Percentiles rank a stretch among this genome's conserved stretches.
phyloP scores from a whole-genome alignment of 148 eudicot genomes.

The Amaranthus palmeri region DNA sequence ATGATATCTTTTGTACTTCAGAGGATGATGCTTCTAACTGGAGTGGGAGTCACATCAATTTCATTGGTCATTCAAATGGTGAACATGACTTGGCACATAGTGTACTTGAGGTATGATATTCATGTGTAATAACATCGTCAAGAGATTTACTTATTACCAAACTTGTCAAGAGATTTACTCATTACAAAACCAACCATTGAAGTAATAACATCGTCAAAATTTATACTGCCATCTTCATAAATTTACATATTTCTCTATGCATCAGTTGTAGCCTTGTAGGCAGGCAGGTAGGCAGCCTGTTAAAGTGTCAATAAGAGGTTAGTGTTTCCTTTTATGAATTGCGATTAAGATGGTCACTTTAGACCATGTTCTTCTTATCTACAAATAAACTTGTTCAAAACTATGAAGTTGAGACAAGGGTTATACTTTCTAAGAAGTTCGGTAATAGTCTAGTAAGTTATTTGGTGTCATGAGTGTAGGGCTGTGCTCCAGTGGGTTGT shows the following conservation, averaged over 20 bases:
- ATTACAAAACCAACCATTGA: not conserved
- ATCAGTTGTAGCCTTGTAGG: too few species aligned
- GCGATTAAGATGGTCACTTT: not conserved
- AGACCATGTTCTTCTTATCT: not conserved
- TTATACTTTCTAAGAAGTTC: too few species aligned
- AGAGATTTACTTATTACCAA: too few species aligned
- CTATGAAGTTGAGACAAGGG: too few species aligned
- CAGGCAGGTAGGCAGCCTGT: not conserved
- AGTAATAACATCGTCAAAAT: not conserved
- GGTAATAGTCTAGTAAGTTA: too few species aligned
- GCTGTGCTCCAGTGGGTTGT: too few species aligned
- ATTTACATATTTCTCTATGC: not conserved
- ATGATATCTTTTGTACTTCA: slow-evolving; percentile 21
- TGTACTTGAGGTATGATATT: slow-evolving; percentile 63
- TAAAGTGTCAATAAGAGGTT: not conserved
- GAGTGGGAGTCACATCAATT: slow-evolving; percentile 28
- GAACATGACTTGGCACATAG: slow-evolving; percentile 56
- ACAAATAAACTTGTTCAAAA: too few species aligned
- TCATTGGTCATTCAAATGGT: slow-evolving; percentile 75
- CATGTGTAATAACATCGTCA: too few species aligned
- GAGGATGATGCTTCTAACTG: slow-evolving; percentile 52
- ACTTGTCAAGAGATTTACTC: not conserved
- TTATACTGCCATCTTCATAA: not conserved
- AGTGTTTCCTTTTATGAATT: not conserved
- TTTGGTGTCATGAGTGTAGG: too few species aligned